Base-by-base conservation (phyloP, 768 basidiomycete genomes). In the Rhodosporidiobolus sp. region DNA sequence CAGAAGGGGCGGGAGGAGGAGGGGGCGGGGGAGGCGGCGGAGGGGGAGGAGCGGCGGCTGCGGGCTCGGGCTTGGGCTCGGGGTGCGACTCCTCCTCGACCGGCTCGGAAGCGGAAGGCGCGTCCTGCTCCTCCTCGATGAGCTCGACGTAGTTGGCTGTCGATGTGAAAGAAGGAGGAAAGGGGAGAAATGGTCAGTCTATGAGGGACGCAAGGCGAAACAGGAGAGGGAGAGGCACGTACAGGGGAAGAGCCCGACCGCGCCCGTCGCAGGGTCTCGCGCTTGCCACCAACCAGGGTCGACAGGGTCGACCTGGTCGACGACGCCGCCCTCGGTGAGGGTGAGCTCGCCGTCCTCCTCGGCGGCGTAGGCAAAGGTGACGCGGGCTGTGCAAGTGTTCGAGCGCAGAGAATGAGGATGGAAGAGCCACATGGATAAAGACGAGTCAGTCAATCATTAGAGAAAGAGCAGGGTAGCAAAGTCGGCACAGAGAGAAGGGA, bases 271-370 rank as follows among this genome's bases (percentile, higher is more conserved):
- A 88, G 60, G 87, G 83, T n/a, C n/a, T n/a, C n/a, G n/a, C 30
- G 92, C 94, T 69, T 84, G 86, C 94, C 94, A 96, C 94, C 94
- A 98, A 11, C 91, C 84, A 80, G 91, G 90, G 75, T 89, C 91
- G 24, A 91, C 81, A 81, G 91, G 88, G 81, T 93, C 90, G 58
- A 95, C 87, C 74, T 90, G 86, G 67, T 89, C 87, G 60, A 96
- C 87, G 48, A 88, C 81, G 78, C 94, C 91, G 56, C 92, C 91
- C 80, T 95, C 93, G 2, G 83, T 74, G 32, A 96, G 84, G 67
- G 80, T 80, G 83, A 97, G 87, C 79, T 97, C 94, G 77, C 93
- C 93, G 71, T 92, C 90, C 81, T 92, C 91, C 19, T 87, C 84
- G 24, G 90, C 86, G 78, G 90, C 89, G 76, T 94, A 96, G 6